Evolutionary conservation across 2,329 filamentous ascomycete genomes (phyloP), one percentile per base, ranked within the genome.

Genomic region (Neonectria magnoliae): DNA sequence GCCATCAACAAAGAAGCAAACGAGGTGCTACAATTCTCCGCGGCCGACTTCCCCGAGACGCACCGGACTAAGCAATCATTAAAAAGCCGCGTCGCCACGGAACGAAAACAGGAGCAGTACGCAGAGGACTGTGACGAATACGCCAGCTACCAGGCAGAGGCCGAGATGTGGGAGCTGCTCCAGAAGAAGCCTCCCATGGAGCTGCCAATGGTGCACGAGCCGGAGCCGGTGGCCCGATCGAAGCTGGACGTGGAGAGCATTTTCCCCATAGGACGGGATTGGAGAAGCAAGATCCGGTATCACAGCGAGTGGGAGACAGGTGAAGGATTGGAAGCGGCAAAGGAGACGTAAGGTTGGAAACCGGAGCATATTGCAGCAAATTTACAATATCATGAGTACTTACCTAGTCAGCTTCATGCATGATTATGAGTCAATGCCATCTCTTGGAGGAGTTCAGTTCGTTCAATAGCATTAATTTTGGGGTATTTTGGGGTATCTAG

Each of bases 91-190:
- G 80, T 87, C 62, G 73, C 73, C 16, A 71, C 74, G 0, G 83
- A 85, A 65, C 74, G 79, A 42, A 71, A 73, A 11, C 80, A 83
- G 47, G 84, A 86, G 65, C 75, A 71, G 13, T 77, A 81, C 41
- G 83, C 84, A 0, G 82, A 85, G 27, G 70, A 75, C 4, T 64
- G 76, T 14, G 85, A 87, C 65, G 75, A 76, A 16, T 75, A 76
- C 42, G 77, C 76, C 2, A 81, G 79, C 57, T 76, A 77, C 47
- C 69, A 75, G 25, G 83, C 82, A 33, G 85, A 87, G 68, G 65
- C 69, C 27, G 73, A 77, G 50, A 75, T 87, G 76, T 86, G 85
- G 85, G 70, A 74, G 10, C 62, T 85, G 16, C 64, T 86, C 20
- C 79, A 79, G 44, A 76, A 74, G 70, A 72, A 76, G 33, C 80